Percentiles rank a stretch among this genome's conserved stretches.
Conservation (phyloP, 805 yeast species). For the Yarrowia bubula region DNA sequence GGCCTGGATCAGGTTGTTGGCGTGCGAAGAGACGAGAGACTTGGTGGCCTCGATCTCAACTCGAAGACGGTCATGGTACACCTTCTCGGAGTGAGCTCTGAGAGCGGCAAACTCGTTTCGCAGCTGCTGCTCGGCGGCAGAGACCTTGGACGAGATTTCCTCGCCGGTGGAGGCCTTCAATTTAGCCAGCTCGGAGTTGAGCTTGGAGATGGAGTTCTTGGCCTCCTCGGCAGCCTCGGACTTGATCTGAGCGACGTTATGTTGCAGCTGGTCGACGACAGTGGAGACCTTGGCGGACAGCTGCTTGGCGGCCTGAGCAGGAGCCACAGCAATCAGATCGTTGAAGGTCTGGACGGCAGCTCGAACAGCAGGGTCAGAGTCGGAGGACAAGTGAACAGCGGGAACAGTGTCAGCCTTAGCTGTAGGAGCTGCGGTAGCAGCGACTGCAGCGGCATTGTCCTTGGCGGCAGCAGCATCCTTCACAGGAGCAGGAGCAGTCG, state of each 20-base stretch:
- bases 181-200: slow-evolving; percentile 29
- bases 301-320: slow-evolving; percentile 28
- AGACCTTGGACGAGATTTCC: slow-evolving; percentile 44
- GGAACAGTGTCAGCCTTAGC: slow-evolving; percentile 28
- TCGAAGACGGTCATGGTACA: slow-evolving; percentile 22
- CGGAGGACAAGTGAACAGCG: background rate
- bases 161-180: slow-evolving; percentile 26
- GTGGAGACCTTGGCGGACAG: slow-evolving; percentile 34
- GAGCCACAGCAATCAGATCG: slow-evolving; percentile 28
- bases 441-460: too few relatives aligned
- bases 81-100: slow-evolving; percentile 24
- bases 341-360: slow-evolving; percentile 23
- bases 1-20: slow-evolving; percentile 67
- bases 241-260: slow-evolving; percentile 32
- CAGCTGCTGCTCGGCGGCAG: slow-evolving; percentile 57
- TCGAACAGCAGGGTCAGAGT: slow-evolving; percentile 15
- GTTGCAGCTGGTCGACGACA: slow-evolving; percentile 33
- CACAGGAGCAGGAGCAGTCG: slow-evolving; percentile 6
- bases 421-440: too few relatives aligned
- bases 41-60: slow-evolving; percentile 66
- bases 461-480: slow-evolving; percentile 29
- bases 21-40: slow-evolving; percentile 63
- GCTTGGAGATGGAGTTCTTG: slow-evolving; percentile 27
- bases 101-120: slow-evolving; percentile 45
- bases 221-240: slow-evolving; percentile 23